Evolutionary conservation across 73 alveolate species (phyloP), one percentile per base, ranked within the genome.

Genomic region (Blepharisma japonicum): DNA sequence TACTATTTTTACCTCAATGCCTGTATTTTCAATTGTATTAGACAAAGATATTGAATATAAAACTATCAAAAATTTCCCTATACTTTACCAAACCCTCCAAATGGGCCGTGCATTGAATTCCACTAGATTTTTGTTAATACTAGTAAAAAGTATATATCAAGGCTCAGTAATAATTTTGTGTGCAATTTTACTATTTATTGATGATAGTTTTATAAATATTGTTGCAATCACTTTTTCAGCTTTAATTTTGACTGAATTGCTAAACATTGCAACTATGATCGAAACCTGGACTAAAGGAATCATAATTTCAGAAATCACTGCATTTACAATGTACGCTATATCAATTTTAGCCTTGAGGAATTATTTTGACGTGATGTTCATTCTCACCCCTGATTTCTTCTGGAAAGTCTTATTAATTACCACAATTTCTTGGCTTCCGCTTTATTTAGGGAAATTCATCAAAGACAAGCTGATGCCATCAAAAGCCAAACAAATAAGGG

Each of bases 1-100:
- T 20, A 96, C 99, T 9, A 84, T 93, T 61, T 96, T 81, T 72
- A 96, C 99, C 9, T 84, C 92, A 18, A 71, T 94, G 55, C 99
- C 99, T 20, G 98, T 94, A 39, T 93, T 96, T 56, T 79, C 97
- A 3, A 81, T 96, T 56, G 90, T 96, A 6, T 89, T 94, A 20
- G 99, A 96, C 82, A 84, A 87, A 86, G 99, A 96, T 55, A 84
- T 95, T 7, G 86, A 76, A 38, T 86, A 82, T 46, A 81, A 86
- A 27, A 87, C 90, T 55, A 97, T 91, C 21, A 38, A 87, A 68
- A 85, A 87, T 56, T 96, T 81, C 82, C 99, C 99, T 45, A 92
- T 91, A 55, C 85, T 96, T n/a, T 94, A 93, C 77, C 92, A 86
- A 68, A 80, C 95, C 7, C 84, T 93, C 50, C 80, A 89, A 81